Conservation (phyloP, 179 eudicot genomes). For the Vitellaria paradoxa region DNA sequence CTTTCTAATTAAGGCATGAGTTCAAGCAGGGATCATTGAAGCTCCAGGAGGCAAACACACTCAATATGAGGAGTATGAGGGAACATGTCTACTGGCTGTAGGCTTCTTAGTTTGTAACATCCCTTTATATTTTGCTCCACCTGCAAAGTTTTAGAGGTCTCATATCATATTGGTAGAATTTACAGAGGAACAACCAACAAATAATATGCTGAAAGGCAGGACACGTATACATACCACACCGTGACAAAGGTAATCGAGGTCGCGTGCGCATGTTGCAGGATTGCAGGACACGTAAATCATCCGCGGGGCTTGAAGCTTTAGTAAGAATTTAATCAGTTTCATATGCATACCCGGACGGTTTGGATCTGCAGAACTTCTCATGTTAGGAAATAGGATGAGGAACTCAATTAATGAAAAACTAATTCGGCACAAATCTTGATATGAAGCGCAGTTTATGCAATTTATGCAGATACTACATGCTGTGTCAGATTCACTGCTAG, state of each 20-base stretch:
- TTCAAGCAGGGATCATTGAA: conserved; percentile 26
- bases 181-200: neutral
- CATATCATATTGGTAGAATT: neutral
- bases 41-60: conserved; percentile 89
- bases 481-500: neutral
- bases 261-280: conserved; percentile 97
- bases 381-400: conserved; percentile 2
- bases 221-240: conserved; percentile 55
- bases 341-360: conserved; percentile 99
- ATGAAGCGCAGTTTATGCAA: neutral
- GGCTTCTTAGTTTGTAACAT: conserved; percentile 60
- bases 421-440: neutral
- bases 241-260: conserved; percentile 92
- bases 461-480: neutral
- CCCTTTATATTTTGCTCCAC: conserved; percentile 65
- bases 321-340: conserved; percentile 74
- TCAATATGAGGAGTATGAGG: conserved; percentile 99
- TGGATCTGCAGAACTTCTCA: conserved; percentile 56
- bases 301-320: conserved; percentile 65
- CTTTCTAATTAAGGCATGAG: neutral
- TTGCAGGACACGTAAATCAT: conserved; percentile 95
- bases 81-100: conserved; percentile 95
- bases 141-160: conserved; percentile 33
- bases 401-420: neutral
- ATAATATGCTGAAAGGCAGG: neutral